Base-by-base conservation (phyloP, 257 asterid genomes). In the Cinchona pubescens region DNA sequence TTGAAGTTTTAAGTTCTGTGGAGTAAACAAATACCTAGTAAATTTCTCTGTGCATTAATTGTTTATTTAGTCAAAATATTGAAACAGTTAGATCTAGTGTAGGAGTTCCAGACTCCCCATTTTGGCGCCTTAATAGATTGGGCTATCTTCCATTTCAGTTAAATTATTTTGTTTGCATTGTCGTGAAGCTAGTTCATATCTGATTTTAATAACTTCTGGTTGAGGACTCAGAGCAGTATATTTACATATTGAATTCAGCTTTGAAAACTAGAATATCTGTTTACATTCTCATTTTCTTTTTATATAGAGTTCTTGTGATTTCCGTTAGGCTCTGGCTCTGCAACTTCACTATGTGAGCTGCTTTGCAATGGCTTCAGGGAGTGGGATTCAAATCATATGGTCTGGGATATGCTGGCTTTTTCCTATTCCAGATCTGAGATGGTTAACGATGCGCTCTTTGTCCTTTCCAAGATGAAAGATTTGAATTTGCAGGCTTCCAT, bases 381-480 rank as follows among this genome's bases (percentile, higher is more conserved):
- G 71, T 82, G 89, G 89, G 86, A 78, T 61, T 83, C 88, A 38
- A 82, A 74, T 76, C 79, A 77, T 74, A 40, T 79, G 75, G 91
- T 91, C 65, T 91, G 94, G 98, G 93, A 93, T 82, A 81, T 84
- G 81, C 80, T 93, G 80, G 87, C 88, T 76, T 86, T 88, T 85
- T 85, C 85, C 69, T 93, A 84, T 80, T 86, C 91, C 67, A 82
- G 83, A 76, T 73, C 70, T 37, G 81, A 74, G 71, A 90, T 93
- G 98, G 85, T 87, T 27, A 79, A 79, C 53, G 98, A 91, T 86
- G 87, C 94, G 72, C 90, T 91, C 69, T 55, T 79, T 76, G 90
- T 90, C 67, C 74, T 93, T 51, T 66, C 80, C 73, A 86, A 80
- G 87, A 93, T 93, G 98, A 88, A 87, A 72, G 90, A 87, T 75